A percentile compares a stretch with the other conserved stretches of the same genome.
Conservation (phyloP, 2,329 filamentous ascomycete genomes). For the Chrysosporium queenslandicum region DNA sequence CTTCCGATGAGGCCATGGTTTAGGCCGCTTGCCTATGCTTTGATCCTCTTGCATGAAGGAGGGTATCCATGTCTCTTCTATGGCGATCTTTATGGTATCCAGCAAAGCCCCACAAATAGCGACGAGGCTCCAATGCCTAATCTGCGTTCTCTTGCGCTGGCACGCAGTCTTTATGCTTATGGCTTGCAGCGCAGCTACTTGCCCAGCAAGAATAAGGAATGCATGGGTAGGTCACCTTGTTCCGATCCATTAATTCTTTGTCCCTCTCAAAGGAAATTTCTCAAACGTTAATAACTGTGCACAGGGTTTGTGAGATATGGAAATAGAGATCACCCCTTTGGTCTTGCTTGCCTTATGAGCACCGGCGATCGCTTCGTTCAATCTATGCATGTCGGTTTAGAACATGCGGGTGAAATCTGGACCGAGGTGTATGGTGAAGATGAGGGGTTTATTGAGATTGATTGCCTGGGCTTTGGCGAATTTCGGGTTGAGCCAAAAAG, state of each 20-base stretch:
- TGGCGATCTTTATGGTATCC: slow-evolving; percentile 58
- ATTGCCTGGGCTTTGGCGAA: slow-evolving; percentile 47
- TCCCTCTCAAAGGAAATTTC: no score
- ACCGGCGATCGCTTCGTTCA: slow-evolving; percentile 41
- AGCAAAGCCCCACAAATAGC: slow-evolving; percentile 42
- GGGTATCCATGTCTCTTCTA: slow-evolving; percentile 62
- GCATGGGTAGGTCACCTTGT: slow-evolving; percentile 40
- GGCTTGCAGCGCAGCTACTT: slow-evolving; percentile 57
- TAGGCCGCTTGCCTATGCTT: slow-evolving; percentile 60
- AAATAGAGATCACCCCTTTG: slow-evolving; percentile 40
- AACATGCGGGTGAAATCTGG: slow-evolving; percentile 52
- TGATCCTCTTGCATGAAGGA: slow-evolving; percentile 56
- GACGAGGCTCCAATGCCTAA: slow-evolving; percentile 21
- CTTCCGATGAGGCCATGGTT: slow-evolving; percentile 56
- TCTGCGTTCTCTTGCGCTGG: slow-evolving; percentile 51
- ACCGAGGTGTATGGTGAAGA: slow-evolving; percentile 52
- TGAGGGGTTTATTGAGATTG: slow-evolving; percentile 48
- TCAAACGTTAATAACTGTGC: no score
- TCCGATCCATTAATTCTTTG: background rate
- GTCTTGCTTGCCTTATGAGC: slow-evolving; percentile 50
- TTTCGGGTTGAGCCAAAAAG: slow-evolving; percentile 48
- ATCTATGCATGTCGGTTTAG: slow-evolving; percentile 53
- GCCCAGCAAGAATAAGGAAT: slow-evolving; percentile 47
- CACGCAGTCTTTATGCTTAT: slow-evolving; percentile 57
- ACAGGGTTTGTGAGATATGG: slow-evolving; percentile 41